Conservation (phyloP, 805 yeast species). For the Kregervanrija fluxuum region DNA sequence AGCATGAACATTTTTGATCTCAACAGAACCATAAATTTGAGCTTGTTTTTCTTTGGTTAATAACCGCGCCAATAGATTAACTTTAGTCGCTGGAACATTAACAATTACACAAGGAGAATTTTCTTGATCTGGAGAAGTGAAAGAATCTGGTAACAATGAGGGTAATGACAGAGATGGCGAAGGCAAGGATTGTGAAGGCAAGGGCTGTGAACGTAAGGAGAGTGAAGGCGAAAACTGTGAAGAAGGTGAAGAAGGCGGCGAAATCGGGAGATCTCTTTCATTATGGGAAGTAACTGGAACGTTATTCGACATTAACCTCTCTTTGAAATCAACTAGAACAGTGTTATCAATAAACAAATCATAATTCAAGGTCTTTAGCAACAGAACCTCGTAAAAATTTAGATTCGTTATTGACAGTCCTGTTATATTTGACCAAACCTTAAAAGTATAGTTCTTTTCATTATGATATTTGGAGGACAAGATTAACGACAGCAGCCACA, state of each 20-base stretch:
- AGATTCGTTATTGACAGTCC: conserved; percentile 52
- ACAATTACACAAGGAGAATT: not conserved
- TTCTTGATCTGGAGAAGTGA: not conserved
- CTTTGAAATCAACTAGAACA: no score
- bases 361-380: conserved; percentile 51
- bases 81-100: not conserved
- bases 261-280: not conserved
- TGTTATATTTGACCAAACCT: conserved; percentile 68
- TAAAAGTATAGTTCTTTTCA: conserved; percentile 63
- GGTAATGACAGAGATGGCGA: no score
- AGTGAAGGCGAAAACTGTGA: not conserved
- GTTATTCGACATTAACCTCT: no score
- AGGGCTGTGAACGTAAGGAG: not conserved
- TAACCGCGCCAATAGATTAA: not conserved
- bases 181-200: not conserved
- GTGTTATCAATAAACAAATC: conserved; percentile 40
- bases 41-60: no score
- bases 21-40: no score
- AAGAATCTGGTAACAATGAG: conserved; percentile 13
- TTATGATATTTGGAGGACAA: conserved; percentile 67
- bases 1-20: no score
- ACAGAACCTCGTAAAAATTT: conserved; percentile 39
- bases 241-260: not conserved
- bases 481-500: conserved; percentile 61
- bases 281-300: conserved; percentile 10